Percentiles rank a stretch among this genome's conserved stretches.
Conservation (phyloP, 2,329 filamentous ascomycete genomes). For the Chlorencoelia australis region DNA sequence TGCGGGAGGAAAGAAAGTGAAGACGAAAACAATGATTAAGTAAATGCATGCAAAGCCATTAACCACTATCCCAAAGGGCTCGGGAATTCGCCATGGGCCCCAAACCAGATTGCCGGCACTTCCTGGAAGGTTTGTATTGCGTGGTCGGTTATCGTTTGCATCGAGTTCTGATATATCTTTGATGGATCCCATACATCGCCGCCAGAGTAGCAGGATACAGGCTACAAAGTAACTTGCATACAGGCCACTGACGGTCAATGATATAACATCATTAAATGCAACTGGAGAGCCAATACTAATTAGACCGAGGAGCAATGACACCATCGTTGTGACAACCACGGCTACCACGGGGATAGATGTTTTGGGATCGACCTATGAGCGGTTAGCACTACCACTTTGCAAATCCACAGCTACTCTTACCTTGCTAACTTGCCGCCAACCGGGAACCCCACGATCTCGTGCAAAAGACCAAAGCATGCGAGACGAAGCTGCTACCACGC, state of each 20-base stretch:
- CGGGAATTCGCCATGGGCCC: conserved; percentile 5
- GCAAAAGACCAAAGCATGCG: conserved; percentile 34
- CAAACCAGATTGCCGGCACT: conserved; percentile 1
- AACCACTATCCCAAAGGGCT: conserved; percentile 17
- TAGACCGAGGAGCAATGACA: conserved; percentile 6
- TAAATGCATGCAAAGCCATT: conserved; percentile 34
- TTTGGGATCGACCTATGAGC: neutral
- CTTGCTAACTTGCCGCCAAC: conserved; percentile 29
- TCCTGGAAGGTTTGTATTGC: conserved; percentile 1
- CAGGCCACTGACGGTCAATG: conserved; percentile 23
- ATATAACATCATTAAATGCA: conserved; percentile 41
- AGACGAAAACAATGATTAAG: conserved; percentile 30
- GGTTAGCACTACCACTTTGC: no score
- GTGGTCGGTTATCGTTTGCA: neutral
- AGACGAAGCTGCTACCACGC: conserved; percentile 27
- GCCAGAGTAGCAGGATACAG: conserved; percentile 2
- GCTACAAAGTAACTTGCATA: conserved; percentile 5
- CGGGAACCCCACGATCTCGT: conserved; percentile 34
- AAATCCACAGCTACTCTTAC: no score
- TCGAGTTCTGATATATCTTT: neutral
- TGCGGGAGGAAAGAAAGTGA: conserved; percentile 37
- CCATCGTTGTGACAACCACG: neutral
- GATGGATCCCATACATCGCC: conserved; percentile 3
- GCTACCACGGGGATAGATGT: neutral
- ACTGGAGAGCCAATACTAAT: conserved; percentile 40